Percentiles rank a stretch among this genome's conserved stretches.
Evolutionary conservation across 2,329 filamentous ascomycete species (phyloP).

Genomic region (Fusarium staphyleae): DNA sequence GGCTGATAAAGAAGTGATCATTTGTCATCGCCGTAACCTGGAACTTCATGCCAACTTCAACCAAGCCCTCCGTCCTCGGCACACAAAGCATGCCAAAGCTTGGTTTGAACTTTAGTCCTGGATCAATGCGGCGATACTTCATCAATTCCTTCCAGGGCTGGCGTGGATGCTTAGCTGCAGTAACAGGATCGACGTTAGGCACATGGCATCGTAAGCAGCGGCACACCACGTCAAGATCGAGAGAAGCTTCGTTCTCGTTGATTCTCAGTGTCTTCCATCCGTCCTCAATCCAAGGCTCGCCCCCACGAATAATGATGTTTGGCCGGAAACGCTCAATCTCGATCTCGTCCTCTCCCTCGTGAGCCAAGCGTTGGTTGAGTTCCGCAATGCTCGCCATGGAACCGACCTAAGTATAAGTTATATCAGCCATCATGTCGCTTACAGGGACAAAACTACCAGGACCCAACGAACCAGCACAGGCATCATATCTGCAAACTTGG

Average conservation of each 20-base stretch:
- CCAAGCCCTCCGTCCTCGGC: constrained; percentile 59
- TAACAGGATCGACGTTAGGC: constrained; percentile 70
- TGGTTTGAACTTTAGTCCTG: constrained; percentile 68
- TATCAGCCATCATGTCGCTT: constrained; percentile 63
- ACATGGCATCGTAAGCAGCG: constrained; percentile 68
- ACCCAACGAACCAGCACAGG: constrained; percentile 25
- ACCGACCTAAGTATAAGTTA: constrained; percentile 63
- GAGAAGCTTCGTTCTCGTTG: constrained; percentile 28
- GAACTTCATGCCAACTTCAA: constrained; percentile 65
- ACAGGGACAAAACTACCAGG: constrained; percentile 43
- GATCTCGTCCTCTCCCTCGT: constrained; percentile 53
- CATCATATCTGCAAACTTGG: constrained; percentile 62
- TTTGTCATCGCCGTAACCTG: constrained; percentile 65
- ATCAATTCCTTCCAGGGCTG: constrained; percentile 70
- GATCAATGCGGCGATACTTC: constrained; percentile 66
- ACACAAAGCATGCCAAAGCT: constrained; percentile 72
- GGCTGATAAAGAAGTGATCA: constrained; percentile 52
- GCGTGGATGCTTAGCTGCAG: constrained; percentile 62
- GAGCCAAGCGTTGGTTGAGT: constrained; percentile 60
- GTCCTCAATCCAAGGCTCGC: constrained; percentile 67
- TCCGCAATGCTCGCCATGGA: constrained; percentile 63
- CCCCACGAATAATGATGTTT: constrained; percentile 66
- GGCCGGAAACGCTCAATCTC: constrained; percentile 69
- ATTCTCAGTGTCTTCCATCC: constrained; percentile 66
- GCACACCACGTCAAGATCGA: constrained; percentile 64